Evolutionary conservation across 2,329 filamentous ascomycete species (phyloP), one percentile per base, ranked within the genome.

Genomic region (Kalmusia sp.): DNA sequence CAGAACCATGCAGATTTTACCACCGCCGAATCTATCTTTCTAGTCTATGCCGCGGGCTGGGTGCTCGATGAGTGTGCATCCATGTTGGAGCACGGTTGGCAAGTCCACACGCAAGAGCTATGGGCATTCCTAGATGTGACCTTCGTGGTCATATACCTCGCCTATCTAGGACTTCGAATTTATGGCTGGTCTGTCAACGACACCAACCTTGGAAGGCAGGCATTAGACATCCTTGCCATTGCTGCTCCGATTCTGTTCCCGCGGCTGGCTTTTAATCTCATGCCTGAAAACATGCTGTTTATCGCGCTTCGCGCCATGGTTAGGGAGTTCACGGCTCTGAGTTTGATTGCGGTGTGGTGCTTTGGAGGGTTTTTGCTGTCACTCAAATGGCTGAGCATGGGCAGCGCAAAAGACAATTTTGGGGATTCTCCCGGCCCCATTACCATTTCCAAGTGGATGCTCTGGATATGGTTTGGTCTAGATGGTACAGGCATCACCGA

Each of bases 401-500:
- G 72, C 37, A 71, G 69, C 30, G 58, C 62, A 7, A 58, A 63
- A 2, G 63, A 70, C n/a, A 62, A 67, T 27, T 67, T 63, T 34
- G 64, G 69, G 19, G 59, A 67, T 19, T 62, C 68, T 1, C 86
- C 89, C 48, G 77, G 82, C 46, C 74, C 87, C 4, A 76, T 89
- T 74, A 90, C 87, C 1, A 92, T 95, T 57, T 86, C 86, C 38
- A 92, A 93, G 73, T 96, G 91, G 91, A 93, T 96, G 90, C 83
- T 95, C 1, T 95, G 90, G 83, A 93, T 96, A 59, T 96, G 91
- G 91, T 95, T 96, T 67, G 91, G 91, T 2, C 83, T 96, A 1
- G 91, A 95, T 63, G 91, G 71, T 30, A 89, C 75, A 33, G 81
- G 82, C 2, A 82, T 85, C 30, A 76, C 82, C 56, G 77, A 80